Evolutionary conservation across 345 rosid genomes (phyloP).

Genomic region (Dovyalis caffra): DNA sequence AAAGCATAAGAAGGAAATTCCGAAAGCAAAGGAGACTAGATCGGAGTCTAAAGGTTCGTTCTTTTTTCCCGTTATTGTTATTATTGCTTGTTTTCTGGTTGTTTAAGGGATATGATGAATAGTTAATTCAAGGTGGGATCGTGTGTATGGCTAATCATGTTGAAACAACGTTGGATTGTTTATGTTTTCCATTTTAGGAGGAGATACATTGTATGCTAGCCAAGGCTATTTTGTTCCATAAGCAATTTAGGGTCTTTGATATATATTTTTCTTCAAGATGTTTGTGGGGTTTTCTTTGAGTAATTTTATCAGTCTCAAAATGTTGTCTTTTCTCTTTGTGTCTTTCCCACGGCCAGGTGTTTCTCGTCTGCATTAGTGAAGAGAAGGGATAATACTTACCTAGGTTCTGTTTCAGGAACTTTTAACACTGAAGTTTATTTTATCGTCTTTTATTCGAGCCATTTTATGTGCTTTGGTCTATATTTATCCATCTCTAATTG

Average conservation of each 20-base stretch:
- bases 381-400: no score
- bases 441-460: no score
- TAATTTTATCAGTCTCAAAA: no score
- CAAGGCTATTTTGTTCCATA: neutral
- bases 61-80: neutral
- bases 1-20: conserved; percentile 39
- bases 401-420: no score
- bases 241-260: neutral
- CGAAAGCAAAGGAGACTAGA: conserved; percentile 31
- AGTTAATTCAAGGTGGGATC: neutral
- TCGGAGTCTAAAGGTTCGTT: conserved; percentile 33
- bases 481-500: no score
- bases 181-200: neutral
- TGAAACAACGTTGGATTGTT: neutral
- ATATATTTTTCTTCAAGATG: neutral
- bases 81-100: neutral
- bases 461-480: no score
- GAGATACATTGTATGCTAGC: neutral
- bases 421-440: no score
- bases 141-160: neutral
- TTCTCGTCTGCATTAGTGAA: no score
- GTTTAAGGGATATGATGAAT: neutral
- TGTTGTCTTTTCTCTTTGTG: no score
- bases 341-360: no score
- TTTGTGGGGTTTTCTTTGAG: no score